Conservation (phyloP, 1,284 basidiomycete species). For the Mycosarcoma mackinlayi region DNA sequence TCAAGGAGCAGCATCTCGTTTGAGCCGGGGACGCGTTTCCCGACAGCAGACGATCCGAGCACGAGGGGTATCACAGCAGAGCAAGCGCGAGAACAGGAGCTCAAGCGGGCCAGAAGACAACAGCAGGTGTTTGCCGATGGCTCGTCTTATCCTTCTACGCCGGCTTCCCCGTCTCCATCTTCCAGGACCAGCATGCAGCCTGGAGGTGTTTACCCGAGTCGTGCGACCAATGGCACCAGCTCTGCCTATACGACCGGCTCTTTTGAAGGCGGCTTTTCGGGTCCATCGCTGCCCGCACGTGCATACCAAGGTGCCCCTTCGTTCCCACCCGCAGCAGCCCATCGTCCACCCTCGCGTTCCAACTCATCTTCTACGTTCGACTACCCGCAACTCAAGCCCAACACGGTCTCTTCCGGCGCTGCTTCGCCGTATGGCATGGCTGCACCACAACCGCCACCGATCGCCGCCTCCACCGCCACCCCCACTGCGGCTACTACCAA, state of each 20-base stretch:
- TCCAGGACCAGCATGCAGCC: slow-evolving; percentile 31
- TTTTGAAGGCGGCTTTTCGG: slow-evolving; percentile 22
- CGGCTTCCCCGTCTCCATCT: slow-evolving; percentile 15
- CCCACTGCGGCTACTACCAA: slow-evolving; percentile 17
- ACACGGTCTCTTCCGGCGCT: slow-evolving; percentile 8
- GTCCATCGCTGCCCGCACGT: slow-evolving; percentile 54
- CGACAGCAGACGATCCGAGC: slow-evolving; percentile 31
- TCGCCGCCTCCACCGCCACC: slow-evolving; percentile 38
- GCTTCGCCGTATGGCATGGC: slow-evolving; percentile 36
- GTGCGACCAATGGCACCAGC: slow-evolving; percentile 22
- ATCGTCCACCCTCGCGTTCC: slow-evolving; percentile 36
- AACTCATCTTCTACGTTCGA: slow-evolving; percentile 50
- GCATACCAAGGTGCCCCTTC: slow-evolving; percentile 56
- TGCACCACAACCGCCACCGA: slow-evolving; percentile 45
- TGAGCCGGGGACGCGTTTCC: slow-evolving; percentile 41
- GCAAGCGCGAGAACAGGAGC: slow-evolving; percentile 34
- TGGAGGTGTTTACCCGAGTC: slow-evolving; percentile 34
- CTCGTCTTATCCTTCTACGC: slow-evolving; percentile 8
- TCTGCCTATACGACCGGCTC: slow-evolving; percentile 21
- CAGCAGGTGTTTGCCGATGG: slow-evolving; percentile 41
- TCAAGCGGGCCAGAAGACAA: slow-evolving; percentile 44
- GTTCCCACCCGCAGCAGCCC: slow-evolving; percentile 48
- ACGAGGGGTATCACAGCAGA: slow-evolving; percentile 21
- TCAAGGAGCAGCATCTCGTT: slow-evolving; percentile 41
- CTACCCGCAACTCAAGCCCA: slow-evolving; percentile 54